phyloP scores from a whole-genome alignment of 768 basidiomycete species.

The Wakefieldia striispora region DNA sequence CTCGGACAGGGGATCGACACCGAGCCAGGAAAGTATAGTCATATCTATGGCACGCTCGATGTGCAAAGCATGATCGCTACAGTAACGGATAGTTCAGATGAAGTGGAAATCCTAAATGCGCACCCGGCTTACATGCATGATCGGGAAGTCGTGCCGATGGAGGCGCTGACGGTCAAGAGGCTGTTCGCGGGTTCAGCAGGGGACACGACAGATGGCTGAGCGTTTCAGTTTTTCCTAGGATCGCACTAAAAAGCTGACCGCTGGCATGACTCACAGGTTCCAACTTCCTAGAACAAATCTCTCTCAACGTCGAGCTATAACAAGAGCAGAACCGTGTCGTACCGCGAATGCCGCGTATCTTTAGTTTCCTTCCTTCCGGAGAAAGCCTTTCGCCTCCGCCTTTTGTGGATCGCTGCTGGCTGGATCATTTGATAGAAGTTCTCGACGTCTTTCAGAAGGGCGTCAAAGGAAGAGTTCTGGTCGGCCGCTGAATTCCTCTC shows the following conservation, averaged over 20 bases:
- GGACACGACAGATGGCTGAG: background rate
- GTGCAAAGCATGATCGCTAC: slow-evolving; percentile 6
- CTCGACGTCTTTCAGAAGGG: slow-evolving; percentile 9
- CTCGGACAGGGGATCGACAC: background rate
- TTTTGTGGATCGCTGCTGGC: background rate
- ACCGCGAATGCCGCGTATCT: background rate
- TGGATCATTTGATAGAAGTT: background rate
- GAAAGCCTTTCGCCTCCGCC: background rate
- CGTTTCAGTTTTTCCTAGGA: background rate
- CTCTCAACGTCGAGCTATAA: background rate
- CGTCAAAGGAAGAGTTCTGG: slow-evolving; percentile 12
- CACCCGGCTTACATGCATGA: slow-evolving; percentile 3
- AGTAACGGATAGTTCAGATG: no score
- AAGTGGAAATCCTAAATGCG: no score
- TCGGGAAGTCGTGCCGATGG: slow-evolving; percentile 3
- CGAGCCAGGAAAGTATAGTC: background rate
- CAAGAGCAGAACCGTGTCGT: background rate
- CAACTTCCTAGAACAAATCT: slow-evolving; percentile 1
- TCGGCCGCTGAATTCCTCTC: slow-evolving; percentile 5
- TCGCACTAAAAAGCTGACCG: background rate
- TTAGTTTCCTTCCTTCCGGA: background rate
- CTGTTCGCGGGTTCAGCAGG: background rate
- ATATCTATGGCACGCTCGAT: slow-evolving; percentile 6
- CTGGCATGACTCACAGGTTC: slow-evolving; percentile 5
- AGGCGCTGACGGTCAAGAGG: slow-evolving; percentile 4